Evolutionary conservation across 2,329 filamentous ascomycete species (phyloP).

Genomic region (Ascochyta koolunga): DNA sequence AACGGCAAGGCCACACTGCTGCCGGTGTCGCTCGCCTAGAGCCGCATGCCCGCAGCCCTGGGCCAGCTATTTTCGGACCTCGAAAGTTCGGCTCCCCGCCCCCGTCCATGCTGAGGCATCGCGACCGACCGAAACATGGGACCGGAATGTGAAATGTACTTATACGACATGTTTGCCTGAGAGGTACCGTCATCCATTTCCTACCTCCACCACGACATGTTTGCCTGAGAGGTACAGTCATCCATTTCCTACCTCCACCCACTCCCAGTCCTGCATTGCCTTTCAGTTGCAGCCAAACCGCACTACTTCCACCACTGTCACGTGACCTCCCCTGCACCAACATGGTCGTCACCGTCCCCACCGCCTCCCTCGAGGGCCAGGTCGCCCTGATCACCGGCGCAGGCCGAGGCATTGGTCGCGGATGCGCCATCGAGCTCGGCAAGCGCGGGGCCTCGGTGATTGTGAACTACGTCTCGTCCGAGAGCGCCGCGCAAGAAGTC

Average conservation of each 20-base stretch:
- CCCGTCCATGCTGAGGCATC: constrained; percentile 22
- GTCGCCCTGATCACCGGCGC: constrained; percentile 67
- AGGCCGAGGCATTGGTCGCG: constrained; percentile 69
- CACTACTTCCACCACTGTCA: constrained; percentile 13
- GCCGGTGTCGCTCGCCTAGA: constrained; percentile 29
- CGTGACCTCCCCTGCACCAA: constrained; percentile 27
- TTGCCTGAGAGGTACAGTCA: background rate
- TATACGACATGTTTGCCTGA: constrained; percentile 22
- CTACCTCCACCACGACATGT: constrained; percentile 22
- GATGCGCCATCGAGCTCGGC: constrained; percentile 71
- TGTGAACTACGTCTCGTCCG: constrained; percentile 68
- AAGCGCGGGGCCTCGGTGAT: constrained; percentile 68
- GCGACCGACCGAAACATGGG: constrained; percentile 19
- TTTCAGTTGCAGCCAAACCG: background rate
- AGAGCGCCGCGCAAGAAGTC: constrained; percentile 57
- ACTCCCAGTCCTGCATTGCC: background rate
- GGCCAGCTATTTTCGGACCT: constrained; percentile 29
- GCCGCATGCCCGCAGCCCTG: constrained; percentile 23
- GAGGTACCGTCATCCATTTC: background rate
- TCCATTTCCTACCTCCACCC: constrained; percentile 21
- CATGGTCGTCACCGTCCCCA: constrained; percentile 53
- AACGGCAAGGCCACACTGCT: constrained; percentile 16
- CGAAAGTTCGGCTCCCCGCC: constrained; percentile 32
- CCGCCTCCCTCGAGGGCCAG: constrained; percentile 58
- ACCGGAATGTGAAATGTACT: constrained; percentile 9